A percentile compares a stretch with the other conserved stretches of the same genome.
Evolutionary conservation across 75 land plant species (phyloP).

Genomic region (Cupressus sempervirens): DNA sequence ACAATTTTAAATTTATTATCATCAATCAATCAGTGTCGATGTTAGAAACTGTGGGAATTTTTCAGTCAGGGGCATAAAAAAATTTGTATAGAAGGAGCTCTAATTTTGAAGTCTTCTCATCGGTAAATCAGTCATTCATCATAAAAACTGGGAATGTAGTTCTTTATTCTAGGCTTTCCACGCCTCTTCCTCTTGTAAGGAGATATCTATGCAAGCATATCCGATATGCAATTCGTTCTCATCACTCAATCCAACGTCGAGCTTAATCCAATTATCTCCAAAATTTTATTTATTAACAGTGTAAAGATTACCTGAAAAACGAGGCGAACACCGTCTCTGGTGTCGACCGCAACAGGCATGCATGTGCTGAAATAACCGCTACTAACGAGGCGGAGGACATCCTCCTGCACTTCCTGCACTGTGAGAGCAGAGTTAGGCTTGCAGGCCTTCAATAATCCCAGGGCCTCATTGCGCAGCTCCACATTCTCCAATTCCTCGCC

Average conservation of each 20-base stretch:
- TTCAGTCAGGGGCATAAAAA: background rate
- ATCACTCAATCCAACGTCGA: background rate
- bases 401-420: slow-evolving; percentile 90
- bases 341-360: slow-evolving; percentile 93
- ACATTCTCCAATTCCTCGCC: slow-evolving; percentile 85
- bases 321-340: slow-evolving; percentile 91
- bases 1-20: background rate
- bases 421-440: slow-evolving; percentile 88
- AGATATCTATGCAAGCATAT: background rate
- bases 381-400: slow-evolving; percentile 83
- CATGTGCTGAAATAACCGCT: slow-evolving; percentile 84
- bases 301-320: slow-evolving; percentile 63
- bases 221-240: background rate
- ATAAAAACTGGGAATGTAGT: background rate
- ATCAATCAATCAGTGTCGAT: background rate
- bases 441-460: slow-evolving; percentile 58
- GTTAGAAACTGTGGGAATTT: too few relatives aligned
- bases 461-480: slow-evolving; percentile 65
- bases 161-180: background rate
- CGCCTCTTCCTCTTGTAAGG: background rate
- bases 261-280: background rate
- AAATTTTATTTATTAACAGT: background rate
- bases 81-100: background rate
- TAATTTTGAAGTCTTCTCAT: background rate
- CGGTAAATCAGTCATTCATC: background rate